Percentiles rank a stretch among this genome's conserved stretches.
Conservation (phyloP, 23 red algal species). For the Agarophyton chilense region DNA sequence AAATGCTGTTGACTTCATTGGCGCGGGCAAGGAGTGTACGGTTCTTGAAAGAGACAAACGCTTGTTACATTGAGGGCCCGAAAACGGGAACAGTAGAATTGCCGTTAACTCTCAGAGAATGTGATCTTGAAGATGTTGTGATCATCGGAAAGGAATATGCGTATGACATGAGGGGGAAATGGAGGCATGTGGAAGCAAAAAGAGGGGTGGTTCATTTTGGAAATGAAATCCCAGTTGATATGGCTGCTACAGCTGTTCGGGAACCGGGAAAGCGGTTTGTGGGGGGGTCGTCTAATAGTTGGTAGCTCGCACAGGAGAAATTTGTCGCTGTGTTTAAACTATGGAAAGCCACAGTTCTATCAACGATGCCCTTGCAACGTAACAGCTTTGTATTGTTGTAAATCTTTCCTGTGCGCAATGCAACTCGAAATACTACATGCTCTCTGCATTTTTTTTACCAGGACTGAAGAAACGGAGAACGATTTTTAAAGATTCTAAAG, state of each 20-base stretch:
- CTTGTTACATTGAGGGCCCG: background rate
- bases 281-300: background rate
- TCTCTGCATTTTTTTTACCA: no score
- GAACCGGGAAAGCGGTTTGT: constrained; percentile 9
- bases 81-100: constrained; percentile 31
- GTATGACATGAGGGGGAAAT: constrained; percentile 9
- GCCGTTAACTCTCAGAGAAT: background rate
- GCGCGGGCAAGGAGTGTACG: constrained; percentile 8
- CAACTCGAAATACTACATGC: no score
- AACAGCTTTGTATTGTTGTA: no score
- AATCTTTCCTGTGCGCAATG: no score
- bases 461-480: no score
- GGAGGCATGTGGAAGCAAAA: constrained; percentile 8
- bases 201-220: constrained; percentile 23
- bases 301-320: background rate
- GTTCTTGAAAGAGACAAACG: constrained; percentile 7
- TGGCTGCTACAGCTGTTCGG: background rate
- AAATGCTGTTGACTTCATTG: background rate
- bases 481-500: no score
- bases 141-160: constrained; percentile 18
- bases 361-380: no score
- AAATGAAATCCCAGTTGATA: constrained; percentile 10
- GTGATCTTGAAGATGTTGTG: constrained; percentile 10
- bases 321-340: background rate
- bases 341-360: no score